Evolutionary conservation across 257 asterid genomes (phyloP), one percentile per base, ranked within the genome.

Genomic region (Lycium ferocissimum): DNA sequence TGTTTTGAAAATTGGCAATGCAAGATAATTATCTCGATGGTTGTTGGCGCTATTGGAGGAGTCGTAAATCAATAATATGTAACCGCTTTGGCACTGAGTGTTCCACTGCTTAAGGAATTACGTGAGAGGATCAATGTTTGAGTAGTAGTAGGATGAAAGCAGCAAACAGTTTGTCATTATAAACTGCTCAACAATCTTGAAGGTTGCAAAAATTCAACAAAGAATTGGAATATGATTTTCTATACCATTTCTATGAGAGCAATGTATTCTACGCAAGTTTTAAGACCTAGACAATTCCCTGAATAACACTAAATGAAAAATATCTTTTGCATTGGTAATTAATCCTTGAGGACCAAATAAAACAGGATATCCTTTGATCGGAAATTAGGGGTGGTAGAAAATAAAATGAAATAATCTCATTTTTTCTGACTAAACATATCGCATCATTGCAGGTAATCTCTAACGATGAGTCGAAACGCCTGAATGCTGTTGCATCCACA

Each of bases 401-500:
- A 61, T n/a, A 62, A 43, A 69, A 6, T 38, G 15, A 15, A 70
- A 17, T 70, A 0, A 67, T 38, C 53, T 69, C 45, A 7, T 37
- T 5, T 69, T 14, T 20, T 75, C 81, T 51, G 63, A 76, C 13
- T 49, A 76, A 22, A 14, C 22, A 7, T 53, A 26, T 76, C 26
- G 47, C 26, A 9, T 63, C 69, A 81, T 83, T 84, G 72, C 94
- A 96, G 98, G 89, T 95, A 8, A 92, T 95, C 49, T 93, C 99
- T 7, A 87, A 79, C 0, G 98, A 94, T 12, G 97, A 94, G 85
- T 92, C 94, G 9, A 94, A 85, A 90, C 90, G 97, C 51, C 90
- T 94, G 79, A 95, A 93, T 56, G 98, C 98, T 0, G 98, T 96
- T 62, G 92, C 87, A 79, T 95, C 99, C 57, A 83, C 85, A 71